Evolutionary conservation across 495 filamentous ascomycete genomes (phyloP), one percentile per base, ranked within the genome.

Genomic region (Venustampulla echinocandica): DNA sequence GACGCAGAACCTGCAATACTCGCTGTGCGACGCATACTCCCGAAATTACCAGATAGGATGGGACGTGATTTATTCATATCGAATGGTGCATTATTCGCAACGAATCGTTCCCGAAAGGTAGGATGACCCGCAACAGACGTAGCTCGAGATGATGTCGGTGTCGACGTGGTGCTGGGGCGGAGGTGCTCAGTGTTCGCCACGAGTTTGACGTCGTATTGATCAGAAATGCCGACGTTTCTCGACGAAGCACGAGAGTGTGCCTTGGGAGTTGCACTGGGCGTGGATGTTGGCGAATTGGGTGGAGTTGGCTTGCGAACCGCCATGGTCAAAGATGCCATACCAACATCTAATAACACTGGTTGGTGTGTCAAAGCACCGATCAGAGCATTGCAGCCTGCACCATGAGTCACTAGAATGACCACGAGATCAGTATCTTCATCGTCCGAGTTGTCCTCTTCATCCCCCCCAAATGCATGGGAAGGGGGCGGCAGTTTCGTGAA

Each of bases 321-420:
- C 81, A 96, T 82, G 0, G 92, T 95, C 21, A 98, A 70, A 0
- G 88, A 94, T 7, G 90, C 84, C 66, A 90, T 87, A 24, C 78
- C 82, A 13, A 97, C 84, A 60, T 97, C 90, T 39, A 92, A 72
- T 6, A 99, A 73, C 1, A 90, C 85, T 0, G 92, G 87, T 52
- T 90, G 83, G 43, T 90, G 82, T 0, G 86, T 93, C 44, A 99
- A 69, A 3, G 87, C 87, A 4, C 90, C 89, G 40, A 97, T 89
- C 38, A 99, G 64, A 0, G 92, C 93, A 65, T 99, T 99, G 64
- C 92, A 95, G 39, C 90, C 93, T 10, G 93, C 93, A n/a, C 90
- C 90, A 57, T 99, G 92, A 0, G 93, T 95, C 41, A 99, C 87
- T 10, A 99, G 64, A 22, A 99, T 73, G n/a, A 99, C 64, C 5